Evolutionary conservation across 495 filamentous ascomycete genomes (phyloP), one percentile per base, ranked within the genome.

Genomic region (Bacidia gigantensis): DNA sequence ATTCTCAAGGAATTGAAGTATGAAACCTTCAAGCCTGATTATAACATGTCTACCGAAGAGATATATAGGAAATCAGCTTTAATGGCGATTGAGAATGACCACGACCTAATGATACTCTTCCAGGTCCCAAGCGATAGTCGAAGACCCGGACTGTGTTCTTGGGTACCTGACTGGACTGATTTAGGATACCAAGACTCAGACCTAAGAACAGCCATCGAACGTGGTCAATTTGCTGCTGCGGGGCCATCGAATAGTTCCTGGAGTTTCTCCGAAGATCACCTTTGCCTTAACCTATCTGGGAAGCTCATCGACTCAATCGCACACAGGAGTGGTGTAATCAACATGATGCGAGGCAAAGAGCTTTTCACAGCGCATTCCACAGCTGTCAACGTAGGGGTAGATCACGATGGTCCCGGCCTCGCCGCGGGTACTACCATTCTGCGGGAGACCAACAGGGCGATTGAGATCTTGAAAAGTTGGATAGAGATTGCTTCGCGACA

Each of bases 301-400:
- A 46, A 46, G 43, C 43, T 46, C 43, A 46, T 46, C 43, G 43
- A 46, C 43, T 46, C 43, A 46, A 46, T 46, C 43, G 43, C 43
- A 46, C 14, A 20, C 21, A 46, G 43, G 43, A 46, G 43, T 20
- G 43, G 43, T 46, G 43, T 46, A 46, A 46, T 46, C 43, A 46
- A 46, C 43, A 46, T 46, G 43, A 46, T 46, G 43, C 43, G 18
- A 46, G 43, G 43, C 43, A 46, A 46, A 46, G 43, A 46, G 43
- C 43, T 46, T 46, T 46, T 46, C 43, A 46, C 9, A 46, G 43
- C 43, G 43, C 43, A 46, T 46, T 46, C 21, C 10, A 46, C 43
- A 46, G 43, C 43, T 46, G 20, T 20, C 10, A 46, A 46, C 43
- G 43, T 46, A 46, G 43, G 43, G 20, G 43, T 46, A 46, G 43